These are phyloP conservation scores for Sarcodon aspratus DNA, from an alignment of 768 basidiomycete species.

Conservation along the genomic window DNA sequence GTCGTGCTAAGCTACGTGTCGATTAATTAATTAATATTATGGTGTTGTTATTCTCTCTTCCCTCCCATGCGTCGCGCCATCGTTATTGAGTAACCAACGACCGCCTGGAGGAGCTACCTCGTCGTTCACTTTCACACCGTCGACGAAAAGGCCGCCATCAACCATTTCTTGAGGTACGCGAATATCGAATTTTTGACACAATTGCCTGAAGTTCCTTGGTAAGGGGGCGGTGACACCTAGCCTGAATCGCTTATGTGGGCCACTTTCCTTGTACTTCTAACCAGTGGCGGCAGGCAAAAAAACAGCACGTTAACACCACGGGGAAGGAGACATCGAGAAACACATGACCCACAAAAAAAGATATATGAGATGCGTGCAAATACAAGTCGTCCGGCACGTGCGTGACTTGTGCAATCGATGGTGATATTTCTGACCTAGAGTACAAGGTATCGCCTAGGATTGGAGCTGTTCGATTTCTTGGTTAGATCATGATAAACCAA, in stretches of 20 bases:
- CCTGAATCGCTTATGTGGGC: conserved; percentile 35
- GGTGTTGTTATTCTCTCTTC: too few species aligned
- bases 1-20: too few species aligned
- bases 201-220: conserved; percentile 39
- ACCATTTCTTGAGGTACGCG: conserved; percentile 22
- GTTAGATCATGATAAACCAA: background rate
- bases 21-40: too few species aligned
- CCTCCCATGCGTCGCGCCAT: too few species aligned
- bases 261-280: conserved; percentile 37
- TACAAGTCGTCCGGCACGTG: conserved; percentile 28
- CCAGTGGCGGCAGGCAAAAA: background rate
- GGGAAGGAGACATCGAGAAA: background rate
- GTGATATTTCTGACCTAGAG: conserved; percentile 20
- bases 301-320: too few species aligned
- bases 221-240: conserved; percentile 47
- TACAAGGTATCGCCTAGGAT: conserved; percentile 53
- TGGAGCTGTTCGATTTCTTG: conserved; percentile 31
- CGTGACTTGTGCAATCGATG: conserved; percentile 1
- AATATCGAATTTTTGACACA: conserved; percentile 38
- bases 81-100: too few species aligned
- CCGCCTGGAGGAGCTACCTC: too few species aligned
- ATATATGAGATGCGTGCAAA: conserved; percentile 48
- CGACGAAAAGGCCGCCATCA: conserved; percentile 34
- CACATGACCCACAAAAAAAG: conserved; percentile 35
- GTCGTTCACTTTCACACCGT: conserved; percentile 16